phyloP scores from a whole-genome alignment of 106 monocot species.

The Vanilla planifolia region DNA sequence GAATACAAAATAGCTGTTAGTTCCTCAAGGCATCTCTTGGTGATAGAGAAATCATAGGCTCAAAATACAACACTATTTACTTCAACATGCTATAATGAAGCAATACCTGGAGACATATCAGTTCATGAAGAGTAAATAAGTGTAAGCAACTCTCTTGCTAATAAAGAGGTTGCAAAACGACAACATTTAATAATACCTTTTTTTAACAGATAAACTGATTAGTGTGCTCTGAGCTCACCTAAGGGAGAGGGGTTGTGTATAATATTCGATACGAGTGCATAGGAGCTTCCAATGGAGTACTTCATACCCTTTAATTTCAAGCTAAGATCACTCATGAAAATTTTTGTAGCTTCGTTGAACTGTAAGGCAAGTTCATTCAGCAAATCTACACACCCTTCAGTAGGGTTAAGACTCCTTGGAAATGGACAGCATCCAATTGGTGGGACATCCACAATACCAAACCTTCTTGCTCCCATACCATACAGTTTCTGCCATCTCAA shows the following conservation, averaged over 20 bases:
- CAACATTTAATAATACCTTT: too few species aligned
- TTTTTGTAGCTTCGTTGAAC: conserved; percentile 14
- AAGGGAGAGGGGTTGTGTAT: background rate
- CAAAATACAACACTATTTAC: too few species aligned
- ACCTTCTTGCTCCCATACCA: conserved; percentile 29
- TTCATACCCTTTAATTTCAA: conserved; percentile 22
- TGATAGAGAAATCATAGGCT: too few species aligned
- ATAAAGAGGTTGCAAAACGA: too few species aligned
- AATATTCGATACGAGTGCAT: conserved; percentile 1
- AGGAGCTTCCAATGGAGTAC: conserved; percentile 23
- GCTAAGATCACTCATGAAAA: conserved; percentile 12
- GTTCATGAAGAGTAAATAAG: too few species aligned
- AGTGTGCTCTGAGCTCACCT: conserved; percentile 7
- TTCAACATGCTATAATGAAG: too few species aligned
- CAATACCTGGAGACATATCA: too few species aligned
- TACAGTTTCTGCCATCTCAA: conserved; percentile 17
- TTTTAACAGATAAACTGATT: too few species aligned
- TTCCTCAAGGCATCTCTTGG: too few species aligned
- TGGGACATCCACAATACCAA: conserved; percentile 16
- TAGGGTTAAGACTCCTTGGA: conserved; percentile 12
- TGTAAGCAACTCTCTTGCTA: too few species aligned
- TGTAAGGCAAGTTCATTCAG: conserved; percentile 17
- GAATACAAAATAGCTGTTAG: too few species aligned
- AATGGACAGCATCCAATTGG: conserved; percentile 27
- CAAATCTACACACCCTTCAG: conserved; percentile 9